Base-by-base conservation (phyloP, 2,329 filamentous ascomycete genomes). In the Fusarium nisikadoi region DNA sequence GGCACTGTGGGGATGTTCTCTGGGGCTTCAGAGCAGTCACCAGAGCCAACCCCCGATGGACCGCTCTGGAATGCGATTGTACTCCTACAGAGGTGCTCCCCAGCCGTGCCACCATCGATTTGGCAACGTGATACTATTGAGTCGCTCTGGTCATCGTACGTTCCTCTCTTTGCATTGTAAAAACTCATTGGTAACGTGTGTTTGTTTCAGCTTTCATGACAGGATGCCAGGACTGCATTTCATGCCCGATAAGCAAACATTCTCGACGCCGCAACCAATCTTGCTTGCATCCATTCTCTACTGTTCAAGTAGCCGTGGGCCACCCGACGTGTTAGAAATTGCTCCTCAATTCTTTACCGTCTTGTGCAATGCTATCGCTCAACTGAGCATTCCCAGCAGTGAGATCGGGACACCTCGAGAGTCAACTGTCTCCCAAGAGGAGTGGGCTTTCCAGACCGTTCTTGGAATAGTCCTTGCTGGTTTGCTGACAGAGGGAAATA, bases 361-460 rank as follows among this genome's bases (percentile, higher is more conserved):
- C 1, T 33, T 66, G 2, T 66, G 62, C 25, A 66, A 49, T 4
- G 64, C 64, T 3, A 66, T 66, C 17, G 64, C 64, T 11, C 64
- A 66, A 38, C 10, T 66, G 1, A 61, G 62, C 5, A 66, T 66
- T 2, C 64, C 64, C 5, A 52, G 62, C 25, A 66, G 62, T 10
- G 64, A 66, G 0, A 66, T 66, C 5, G 62, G 64, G 2, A 36
- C 45, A 3, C 62, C 64, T 0, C 23, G 49, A 13, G 52, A 66
- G 8, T 27, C 29, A 8, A 38, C 52, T 4, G 64, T 66, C 13
- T 60, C 62, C 1, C 39, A 41, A 17, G 64, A 66, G 13, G 62
- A 66, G 23, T 66, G 62, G 62, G 53, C 64, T 27, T 66, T 66
- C 6, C 64, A 66, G 8, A 66, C 64, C 12, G 64, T 66, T 2